Evolutionary conservation across 257 asterid genomes (phyloP), one percentile per base, ranked within the genome.

Genomic region (Solanum virginianum): DNA sequence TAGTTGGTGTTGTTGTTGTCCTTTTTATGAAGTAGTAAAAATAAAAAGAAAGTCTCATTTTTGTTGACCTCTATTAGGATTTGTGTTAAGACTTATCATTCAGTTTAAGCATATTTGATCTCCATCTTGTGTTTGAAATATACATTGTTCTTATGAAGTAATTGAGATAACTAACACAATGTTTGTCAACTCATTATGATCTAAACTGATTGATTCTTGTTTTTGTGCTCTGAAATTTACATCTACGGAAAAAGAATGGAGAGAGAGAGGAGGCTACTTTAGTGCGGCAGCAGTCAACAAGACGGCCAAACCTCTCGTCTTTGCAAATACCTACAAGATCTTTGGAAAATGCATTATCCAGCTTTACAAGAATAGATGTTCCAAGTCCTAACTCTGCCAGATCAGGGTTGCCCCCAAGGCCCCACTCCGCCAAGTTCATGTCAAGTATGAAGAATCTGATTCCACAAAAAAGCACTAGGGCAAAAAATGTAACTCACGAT

Each of bases 361-460:
- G 86, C 90, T 92, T 92, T 87, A 88, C 93, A 39, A 92, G 87
- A 77, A 87, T 91, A 49, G 95, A 92, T 86, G 86, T 90, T 84
- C 92, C 93, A 43, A 96, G 97, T 86, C 98, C 99, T 13, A 82
- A 77, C 83, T 94, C 98, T 41, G 68, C 91, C 63, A 89, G 92
- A 91, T 82, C 93, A 43, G 98, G 99, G 81, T 89, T 96, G 88
- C 98, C 98, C 39, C 99, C 99, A 0, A 91, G 97, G 83, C 97
- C 99, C 85, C 88, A 84, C 85, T 96, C 99, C 0, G 98, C 98
- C 55, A 95, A 89, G 88, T 79, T 92, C 72, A 89, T 91, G 83
- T 92, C 98, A 84, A 93, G 98, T 7, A 93, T 96, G 88, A 94
- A 90, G 87, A 94, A 85, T 90, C 85, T 94, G 90, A 92, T 94